These are phyloP conservation scores for Penicillium palitans DNA, from an alignment of 2,329 filamentous ascomycete species.

Conservation along the genomic window DNA sequence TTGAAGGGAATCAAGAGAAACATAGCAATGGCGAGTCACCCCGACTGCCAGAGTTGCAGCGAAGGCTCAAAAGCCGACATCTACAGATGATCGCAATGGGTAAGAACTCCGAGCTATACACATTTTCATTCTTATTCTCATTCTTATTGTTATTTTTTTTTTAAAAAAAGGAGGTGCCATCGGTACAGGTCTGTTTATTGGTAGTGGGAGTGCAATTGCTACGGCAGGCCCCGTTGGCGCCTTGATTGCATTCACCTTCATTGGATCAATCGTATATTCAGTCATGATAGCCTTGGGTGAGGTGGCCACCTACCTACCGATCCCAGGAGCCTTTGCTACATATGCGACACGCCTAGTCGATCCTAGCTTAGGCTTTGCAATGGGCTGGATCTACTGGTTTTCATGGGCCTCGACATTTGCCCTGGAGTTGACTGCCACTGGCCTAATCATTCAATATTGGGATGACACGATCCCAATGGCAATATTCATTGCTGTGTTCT, in stretches of 20 bases:
- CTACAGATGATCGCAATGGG: conserved; percentile 14
- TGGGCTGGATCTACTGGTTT: conserved; percentile 56
- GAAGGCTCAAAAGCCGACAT: conserved; percentile 10
- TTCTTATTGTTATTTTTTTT: not conserved
- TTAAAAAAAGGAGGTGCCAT: conserved; percentile 9
- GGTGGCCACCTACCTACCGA: conserved; percentile 9
- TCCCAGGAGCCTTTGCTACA: conserved; percentile 7
- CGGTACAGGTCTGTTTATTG: conserved; percentile 8
- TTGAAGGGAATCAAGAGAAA: conserved; percentile 4
- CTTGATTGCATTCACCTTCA: conserved; percentile 7
- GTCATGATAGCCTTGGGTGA: conserved; percentile 11
- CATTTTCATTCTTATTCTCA: not conserved
- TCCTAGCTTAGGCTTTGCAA: conserved; percentile 9
- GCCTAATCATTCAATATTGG: conserved; percentile 12
- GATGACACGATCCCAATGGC: conserved; percentile 8
- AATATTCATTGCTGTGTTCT: conserved; percentile 9
- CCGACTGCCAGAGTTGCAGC: conserved; percentile 5
- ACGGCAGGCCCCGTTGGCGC: conserved; percentile 7
- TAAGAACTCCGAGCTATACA: not conserved
- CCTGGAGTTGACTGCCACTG: conserved; percentile 8
- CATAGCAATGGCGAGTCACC: conserved; percentile 1
- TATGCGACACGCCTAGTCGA: conserved; percentile 9
- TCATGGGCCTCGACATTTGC: conserved; percentile 57
- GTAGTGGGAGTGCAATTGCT: conserved; percentile 6
- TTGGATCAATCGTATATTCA: conserved; percentile 10